phyloP scores from a whole-genome alignment of 495 filamentous ascomycete genomes.

The Xylaria grammica region DNA sequence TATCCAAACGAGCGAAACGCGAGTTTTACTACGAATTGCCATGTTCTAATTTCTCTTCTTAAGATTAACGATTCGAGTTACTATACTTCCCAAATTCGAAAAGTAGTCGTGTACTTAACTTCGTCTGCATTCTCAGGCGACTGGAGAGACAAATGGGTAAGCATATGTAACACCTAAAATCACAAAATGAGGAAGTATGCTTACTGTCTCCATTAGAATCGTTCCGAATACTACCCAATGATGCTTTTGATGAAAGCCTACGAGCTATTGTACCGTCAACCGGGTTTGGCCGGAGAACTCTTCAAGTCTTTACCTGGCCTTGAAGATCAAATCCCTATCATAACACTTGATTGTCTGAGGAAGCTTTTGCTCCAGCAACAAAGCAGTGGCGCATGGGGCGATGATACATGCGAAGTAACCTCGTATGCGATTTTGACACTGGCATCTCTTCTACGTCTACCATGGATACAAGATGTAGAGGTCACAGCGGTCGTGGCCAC shows the following conservation, averaged over 20 bases:
- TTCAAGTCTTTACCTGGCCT: not conserved
- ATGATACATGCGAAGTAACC: slow-evolving; percentile 14
- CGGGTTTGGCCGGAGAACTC: not conserved
- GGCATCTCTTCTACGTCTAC: not conserved
- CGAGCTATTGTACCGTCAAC: not conserved
- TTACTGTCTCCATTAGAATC: not conserved
- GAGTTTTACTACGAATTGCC: slow-evolving; percentile 50
- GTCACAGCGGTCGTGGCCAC: not conserved
- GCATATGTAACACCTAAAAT: not conserved
- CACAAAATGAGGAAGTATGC: not conserved
- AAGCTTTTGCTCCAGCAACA: not conserved
- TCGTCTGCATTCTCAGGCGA: not conserved
- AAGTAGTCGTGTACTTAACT: not conserved
- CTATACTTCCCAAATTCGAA: slow-evolving; percentile 2
- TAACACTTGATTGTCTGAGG: slow-evolving; percentile 4
- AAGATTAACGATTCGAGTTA: not conserved
- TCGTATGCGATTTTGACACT: slow-evolving; percentile 12
- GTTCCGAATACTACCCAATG: slow-evolving; percentile 2
- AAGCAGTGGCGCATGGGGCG: not conserved
- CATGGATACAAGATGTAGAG: not conserved
- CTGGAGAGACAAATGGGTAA: slow-evolving; percentile 24
- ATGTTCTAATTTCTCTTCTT: slow-evolving; percentile 43
- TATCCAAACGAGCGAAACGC: slow-evolving; percentile 43
- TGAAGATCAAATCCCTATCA: not conserved
- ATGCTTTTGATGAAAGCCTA: slow-evolving; percentile 11